These are phyloP conservation scores for Mycena amicta DNA, from an alignment of 768 basidiomycete genomes.

Conservation along the genomic window DNA sequence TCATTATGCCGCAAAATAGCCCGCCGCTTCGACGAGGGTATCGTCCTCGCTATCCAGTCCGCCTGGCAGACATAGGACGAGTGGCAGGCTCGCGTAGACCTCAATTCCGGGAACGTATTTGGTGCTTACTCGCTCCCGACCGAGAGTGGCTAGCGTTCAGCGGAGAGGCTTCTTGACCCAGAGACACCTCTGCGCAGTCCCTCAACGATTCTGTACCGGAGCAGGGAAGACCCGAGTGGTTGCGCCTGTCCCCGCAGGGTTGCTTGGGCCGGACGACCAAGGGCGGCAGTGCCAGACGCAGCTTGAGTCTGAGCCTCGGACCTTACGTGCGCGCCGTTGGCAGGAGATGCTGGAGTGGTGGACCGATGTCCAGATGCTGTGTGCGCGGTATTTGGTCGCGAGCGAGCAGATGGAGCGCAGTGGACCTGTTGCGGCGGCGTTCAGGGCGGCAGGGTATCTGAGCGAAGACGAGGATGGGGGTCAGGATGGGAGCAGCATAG, in stretches of 20 bases:
- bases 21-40: conserved; percentile 96
- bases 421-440: conserved; percentile 91
- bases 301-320: conserved; percentile 32
- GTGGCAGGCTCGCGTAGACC: conserved; percentile 86
- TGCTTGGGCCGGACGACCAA: conserved; percentile 77
- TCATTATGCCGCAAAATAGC: too few species aligned
- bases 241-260: conserved; percentile 82
- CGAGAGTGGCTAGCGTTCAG: conserved; percentile 96
- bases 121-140: conserved; percentile 77
- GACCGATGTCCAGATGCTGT: conserved; percentile 96
- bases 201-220: conserved; percentile 77
- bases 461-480: conserved; percentile 73
- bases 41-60: conserved; percentile 92
- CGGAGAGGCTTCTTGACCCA: conserved; percentile 89
- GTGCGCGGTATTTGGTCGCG: too few species aligned
- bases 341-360: conserved; percentile 99
- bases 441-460: too few species aligned
- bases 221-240: conserved; percentile 89
- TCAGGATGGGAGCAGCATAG: conserved; percentile 60
- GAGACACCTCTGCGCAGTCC: conserved; percentile 91
- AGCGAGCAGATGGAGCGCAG: conserved; percentile 91
- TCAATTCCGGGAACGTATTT: conserved; percentile 80
- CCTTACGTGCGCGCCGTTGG: conserved; percentile 82
- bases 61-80: conserved; percentile 98
- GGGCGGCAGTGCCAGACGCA: conserved; percentile 53